Percentiles rank a stretch among this genome's conserved stretches.
Conservation (phyloP, 2,329 filamentous ascomycete species). For the Dryadomyces quercus-mongolicae region DNA sequence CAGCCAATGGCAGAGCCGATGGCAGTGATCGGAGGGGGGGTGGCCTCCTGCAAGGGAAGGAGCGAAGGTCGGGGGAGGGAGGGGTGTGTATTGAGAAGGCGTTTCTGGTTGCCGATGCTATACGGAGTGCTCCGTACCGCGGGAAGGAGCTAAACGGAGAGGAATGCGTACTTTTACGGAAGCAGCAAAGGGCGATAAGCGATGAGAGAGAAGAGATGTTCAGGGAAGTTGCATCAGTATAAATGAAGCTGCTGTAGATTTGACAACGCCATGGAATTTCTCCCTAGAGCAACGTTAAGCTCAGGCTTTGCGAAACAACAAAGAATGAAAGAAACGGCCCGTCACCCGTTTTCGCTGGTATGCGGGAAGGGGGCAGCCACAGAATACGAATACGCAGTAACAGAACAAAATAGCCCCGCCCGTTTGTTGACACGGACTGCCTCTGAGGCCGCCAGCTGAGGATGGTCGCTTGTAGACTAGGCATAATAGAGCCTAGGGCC, state of each 20-base stretch:
- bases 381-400: background rate
- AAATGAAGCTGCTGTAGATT: no score
- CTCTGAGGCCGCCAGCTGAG: conserved; percentile 9
- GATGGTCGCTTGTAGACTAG: conserved; percentile 3
- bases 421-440: conserved; percentile 10
- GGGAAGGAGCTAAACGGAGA: background rate
- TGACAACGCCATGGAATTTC: no score
- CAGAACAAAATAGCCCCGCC: background rate
- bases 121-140: background rate
- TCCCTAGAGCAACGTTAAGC: background rate
- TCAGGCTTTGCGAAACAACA: background rate
- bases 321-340: conserved; percentile 2
- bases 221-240: no score
- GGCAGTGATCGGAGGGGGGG: conserved; percentile 10
- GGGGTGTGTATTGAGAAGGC: background rate
- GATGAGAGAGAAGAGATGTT: background rate
- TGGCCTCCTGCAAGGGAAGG: conserved; percentile 11
- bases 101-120: background rate
- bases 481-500: conserved; percentile 6
- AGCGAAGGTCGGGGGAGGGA: conserved; percentile 4
- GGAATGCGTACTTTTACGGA: background rate
- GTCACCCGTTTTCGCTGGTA: conserved; percentile 1
- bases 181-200: background rate
- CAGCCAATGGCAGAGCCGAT: conserved; percentile 13
- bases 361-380: conserved; percentile 1